Evolutionary conservation across 352 stramenopile species (phyloP), one percentile per base, ranked within the genome.

Genomic region (Elongisporangium anandrum): DNA sequence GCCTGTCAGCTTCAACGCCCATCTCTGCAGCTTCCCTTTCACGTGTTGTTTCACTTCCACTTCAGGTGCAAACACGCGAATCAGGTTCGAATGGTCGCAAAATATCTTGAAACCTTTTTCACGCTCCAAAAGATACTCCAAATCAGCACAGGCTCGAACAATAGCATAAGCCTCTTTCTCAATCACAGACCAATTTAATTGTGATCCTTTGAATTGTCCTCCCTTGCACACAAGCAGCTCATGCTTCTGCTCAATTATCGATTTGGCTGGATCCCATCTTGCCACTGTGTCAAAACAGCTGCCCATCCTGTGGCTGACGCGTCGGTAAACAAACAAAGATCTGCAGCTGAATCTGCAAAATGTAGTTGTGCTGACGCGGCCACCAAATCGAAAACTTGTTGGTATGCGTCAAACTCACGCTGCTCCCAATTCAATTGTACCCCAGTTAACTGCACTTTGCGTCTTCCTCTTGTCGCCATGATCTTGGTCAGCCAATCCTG

Each of bases 211-310:
- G 50, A 54, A 54, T 22, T 34, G 22, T 2, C 50, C 50, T 17
- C 50, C 50, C 3, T 54, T 54, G n/a, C 50, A 54, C 7, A 24
- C 26, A 24, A 54, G 50, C 8, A 54, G 15, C 19, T 54, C 19
- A 54, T 54, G 50, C 8, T 54, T 21, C 50, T 54, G 50, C 50
- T 54, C 50, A 54, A 34, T 34, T 3, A 34, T 7, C 24, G 24
- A 34, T 7, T 34, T 34, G 24, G 24, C 7, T 7, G 24, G 4
- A 7, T 34, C 7, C 24, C 24, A 34, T 3, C 7, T 34, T 3
- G 24, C 24, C 7, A 34, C 24, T 71, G 64, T 13, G 60, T 68
- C n/a, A 65, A 17, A 2, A 68, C 41, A n/a, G 54, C 57, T 16
- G 13, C 55, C 22, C 56, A 67, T 0, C 55, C 56, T 15, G 52